These are phyloP conservation scores for Camellia oleifera DNA, from an alignment of 179 eudicot species.

Conservation along the genomic window DNA sequence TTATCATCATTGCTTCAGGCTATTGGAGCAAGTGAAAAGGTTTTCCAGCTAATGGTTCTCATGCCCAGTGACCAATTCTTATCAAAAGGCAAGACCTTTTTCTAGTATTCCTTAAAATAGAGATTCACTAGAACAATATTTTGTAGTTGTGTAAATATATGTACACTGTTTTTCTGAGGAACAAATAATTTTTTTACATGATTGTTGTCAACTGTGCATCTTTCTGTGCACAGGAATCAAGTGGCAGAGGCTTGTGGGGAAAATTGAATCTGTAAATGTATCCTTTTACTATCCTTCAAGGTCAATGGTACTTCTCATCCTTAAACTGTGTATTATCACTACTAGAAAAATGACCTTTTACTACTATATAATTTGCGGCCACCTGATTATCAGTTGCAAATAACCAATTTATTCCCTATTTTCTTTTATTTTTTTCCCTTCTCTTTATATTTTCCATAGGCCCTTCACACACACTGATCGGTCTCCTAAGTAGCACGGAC, in stretches of 20 bases:
- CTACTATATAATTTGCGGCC: too few relatives aligned
- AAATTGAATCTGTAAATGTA: constrained; percentile 33
- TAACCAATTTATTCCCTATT: too few relatives aligned
- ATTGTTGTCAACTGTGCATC: too few relatives aligned
- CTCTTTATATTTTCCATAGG: too few relatives aligned
- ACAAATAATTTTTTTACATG: neutral
- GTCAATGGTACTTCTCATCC: constrained; percentile 27
- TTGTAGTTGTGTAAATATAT: neutral
- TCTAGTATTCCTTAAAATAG: neutral
- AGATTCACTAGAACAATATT: neutral
- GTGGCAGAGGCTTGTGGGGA: too few relatives aligned
- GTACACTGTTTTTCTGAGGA: neutral
- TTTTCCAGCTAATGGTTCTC: constrained; percentile 50
- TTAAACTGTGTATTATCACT: neutral
- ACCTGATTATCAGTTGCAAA: too few relatives aligned
- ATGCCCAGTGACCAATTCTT: constrained; percentile 46
- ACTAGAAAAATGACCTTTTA: too few relatives aligned
- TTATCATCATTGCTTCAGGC: constrained; percentile 52
- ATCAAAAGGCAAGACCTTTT: constrained; percentile 40
- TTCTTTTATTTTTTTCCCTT: too few relatives aligned
- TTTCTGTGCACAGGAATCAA: too few relatives aligned
- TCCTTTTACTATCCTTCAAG: constrained; percentile 44
- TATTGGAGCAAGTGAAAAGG: constrained; percentile 63
- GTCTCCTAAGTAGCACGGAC: too few relatives aligned
- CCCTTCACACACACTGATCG: too few relatives aligned